Percentiles rank a stretch among this genome's conserved stretches.
These are phyloP conservation scores for Starmerella sirachaensis DNA, from an alignment of 805 yeast species.

Conservation along the genomic window DNA sequence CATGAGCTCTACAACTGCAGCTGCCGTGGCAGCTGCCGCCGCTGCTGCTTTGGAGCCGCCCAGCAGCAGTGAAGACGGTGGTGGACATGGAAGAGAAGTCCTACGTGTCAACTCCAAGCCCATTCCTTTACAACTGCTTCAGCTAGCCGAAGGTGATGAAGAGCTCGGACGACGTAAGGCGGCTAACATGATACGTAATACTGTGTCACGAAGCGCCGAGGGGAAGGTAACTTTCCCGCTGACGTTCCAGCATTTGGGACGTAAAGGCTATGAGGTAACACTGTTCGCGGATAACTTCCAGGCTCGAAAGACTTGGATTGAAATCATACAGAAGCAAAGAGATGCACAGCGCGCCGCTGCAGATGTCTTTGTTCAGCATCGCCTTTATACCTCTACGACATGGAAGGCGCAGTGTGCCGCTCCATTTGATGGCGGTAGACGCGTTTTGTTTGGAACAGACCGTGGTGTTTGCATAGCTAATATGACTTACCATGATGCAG, in stretches of 20 bases:
- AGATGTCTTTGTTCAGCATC: slow-evolving; percentile 67
- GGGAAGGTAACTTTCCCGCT: slow-evolving; percentile 32
- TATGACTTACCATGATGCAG: slow-evolving; percentile 42
- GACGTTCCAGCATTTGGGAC: slow-evolving; percentile 39
- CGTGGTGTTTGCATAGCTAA: slow-evolving; percentile 80
- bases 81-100: slow-evolving; percentile 47
- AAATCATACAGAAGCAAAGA: slow-evolving; percentile 71
- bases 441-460: slow-evolving; percentile 81
- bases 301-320: slow-evolving; percentile 69
- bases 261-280: slow-evolving; percentile 37
- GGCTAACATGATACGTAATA: slow-evolving; percentile 21
- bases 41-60: slow-evolving; percentile 20
- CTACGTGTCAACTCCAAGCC: slow-evolving; percentile 85
- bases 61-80: slow-evolving; percentile 15
- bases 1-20: slow-evolving; percentile 15
- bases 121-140: slow-evolving; percentile 65
- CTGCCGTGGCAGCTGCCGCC: slow-evolving; percentile 21
- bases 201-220: slow-evolving; percentile 19
- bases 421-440: slow-evolving; percentile 80
- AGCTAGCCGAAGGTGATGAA: slow-evolving; percentile 67
- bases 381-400: slow-evolving; percentile 31
- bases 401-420: slow-evolving; percentile 43
- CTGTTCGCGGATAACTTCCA: slow-evolving; percentile 32
- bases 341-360: slow-evolving; percentile 54
- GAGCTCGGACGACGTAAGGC: slow-evolving; percentile 36